Base-by-base conservation (phyloP, 257 asterid genomes). In the Asclepias syriaca region DNA sequence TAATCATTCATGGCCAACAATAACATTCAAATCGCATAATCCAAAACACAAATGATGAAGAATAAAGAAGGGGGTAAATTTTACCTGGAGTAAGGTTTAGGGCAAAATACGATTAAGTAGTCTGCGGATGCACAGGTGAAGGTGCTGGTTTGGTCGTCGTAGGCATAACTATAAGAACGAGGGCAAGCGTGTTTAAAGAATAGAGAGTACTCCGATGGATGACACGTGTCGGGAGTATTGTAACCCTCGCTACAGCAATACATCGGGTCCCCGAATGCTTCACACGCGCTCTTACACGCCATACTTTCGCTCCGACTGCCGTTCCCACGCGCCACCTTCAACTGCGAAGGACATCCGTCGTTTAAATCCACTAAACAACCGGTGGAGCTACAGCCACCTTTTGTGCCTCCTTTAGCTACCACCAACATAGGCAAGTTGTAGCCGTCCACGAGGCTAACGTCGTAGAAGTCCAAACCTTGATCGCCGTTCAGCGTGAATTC, bases 211-310 rank as follows among this genome's bases (percentile, higher is more conserved):
- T 71, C 82, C 4, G 97, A 91, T 24, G 99, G 99, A 29, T 53
- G 83, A 75, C 99, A 94, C 77, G 97, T 91, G 72, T 88, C 97
- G 40, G 99, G 99, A 74, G 96, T 88, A 54, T 77, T 88, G 73
- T 83, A 83, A n/a, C 78, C 89, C 73, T 85, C 96, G 79, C 98
- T 93, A 75, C 98, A 93, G 71, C 98, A 93, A 55, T 78, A 93
- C 69, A 61, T 63, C 46, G 98, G 98, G 54, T 89, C 91, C 51
- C 95, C 94, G 63, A 91, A 91, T 70, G 98, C 98, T 86, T 89
- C 97, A 71, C 98, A 94, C 73, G 98, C 97, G 87, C 98, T 91
- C 92, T 72, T 87, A 78, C 98, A 91, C 73, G 95, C 98, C 54
- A 90, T 89, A 65, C 85, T 68, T 76, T 84, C 87, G 6, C 34